Base-by-base conservation (phyloP, 176 grass and related monocot genomes). In the Musa itinerans region DNA sequence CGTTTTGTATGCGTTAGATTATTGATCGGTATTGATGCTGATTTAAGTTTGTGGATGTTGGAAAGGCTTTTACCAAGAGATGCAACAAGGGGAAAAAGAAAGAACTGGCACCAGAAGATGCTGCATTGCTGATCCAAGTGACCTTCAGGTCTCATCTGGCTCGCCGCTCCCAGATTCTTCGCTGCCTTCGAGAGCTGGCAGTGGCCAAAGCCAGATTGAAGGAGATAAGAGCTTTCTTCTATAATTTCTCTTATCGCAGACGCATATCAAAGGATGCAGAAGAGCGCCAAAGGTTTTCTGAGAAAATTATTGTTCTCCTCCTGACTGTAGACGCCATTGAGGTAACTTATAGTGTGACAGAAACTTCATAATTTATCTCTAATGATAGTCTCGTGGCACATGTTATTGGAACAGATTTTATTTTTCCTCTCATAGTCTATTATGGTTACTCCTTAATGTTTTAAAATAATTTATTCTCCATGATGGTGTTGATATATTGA, bases 281-380 rank as follows among this genome's bases (percentile, higher is more conserved):
- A 12, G 93, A 93, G 74, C 79, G 34, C 76, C 93, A 93, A 20
- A 88, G 85, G 81, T 97, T 97, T 79, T 78, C 81, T 8, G 89
- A 97, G 90, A 97, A 90, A 76, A 92, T 97, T 53, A 88, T 92
- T 58, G 89, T 97, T 29, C 90, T 97, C 61, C 87, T 97, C 2
- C 86, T 97, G 52, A 97, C 90, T 1, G 86, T 97, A 0, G 89
- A 97, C 19, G 83, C 83, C 2, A 88, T 97, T 3, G 87, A 97
- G 93, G 93, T 97, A 85, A 82, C 51, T 77, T 53, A 11, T 51
- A 70, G 51, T 50, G 20, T 50, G 48, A 11, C 10, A 50, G 19
- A 61, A n/a, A 65, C 21, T 26, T 26, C 14, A 26, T 26, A 29
- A 43, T 6, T 17, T 26, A n/a, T 10, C 43, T 51, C 15, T 52